A percentile compares a stretch with the other conserved stretches of the same genome.
Conservation (phyloP, 352 stramenopile genomes). For the Achlya hypogyna region DNA sequence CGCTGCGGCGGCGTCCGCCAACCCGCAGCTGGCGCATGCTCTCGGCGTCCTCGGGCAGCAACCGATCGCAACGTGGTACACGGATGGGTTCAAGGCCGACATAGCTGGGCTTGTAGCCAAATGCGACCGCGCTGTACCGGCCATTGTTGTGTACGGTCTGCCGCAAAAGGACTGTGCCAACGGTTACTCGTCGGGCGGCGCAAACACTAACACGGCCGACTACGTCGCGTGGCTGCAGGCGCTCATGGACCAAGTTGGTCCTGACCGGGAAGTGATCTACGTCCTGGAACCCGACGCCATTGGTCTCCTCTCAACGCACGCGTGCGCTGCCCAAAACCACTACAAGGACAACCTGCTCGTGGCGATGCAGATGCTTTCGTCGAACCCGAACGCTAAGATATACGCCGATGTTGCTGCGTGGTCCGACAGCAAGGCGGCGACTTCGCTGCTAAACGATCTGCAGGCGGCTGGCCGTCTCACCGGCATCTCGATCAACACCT, state of each 20-base stretch:
- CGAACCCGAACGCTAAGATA: conserved; percentile 27
- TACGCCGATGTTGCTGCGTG: conserved; percentile 28
- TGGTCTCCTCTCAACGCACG: conserved; percentile 20
- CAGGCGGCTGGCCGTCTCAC: conserved; percentile 25
- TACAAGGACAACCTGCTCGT: conserved; percentile 24
- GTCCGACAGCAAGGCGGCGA: conserved; percentile 3
- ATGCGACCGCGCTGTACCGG: conserved; percentile 9
- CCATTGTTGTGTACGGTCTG: conserved; percentile 53
- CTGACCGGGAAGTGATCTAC: conserved; percentile 26
- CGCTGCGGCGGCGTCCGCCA: neutral
- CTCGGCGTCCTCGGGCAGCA: conserved; percentile 35
- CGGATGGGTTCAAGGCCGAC: conserved; percentile 25
- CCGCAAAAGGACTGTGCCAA: conserved; percentile 56
- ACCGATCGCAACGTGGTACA: conserved; percentile 45
- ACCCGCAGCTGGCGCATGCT: conserved; percentile 34
- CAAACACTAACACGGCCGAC: conserved; percentile 25
- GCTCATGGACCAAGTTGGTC: conserved; percentile 15
- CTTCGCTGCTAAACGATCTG: conserved; percentile 22
- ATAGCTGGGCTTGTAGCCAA: neutral
- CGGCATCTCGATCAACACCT: conserved; percentile 43
- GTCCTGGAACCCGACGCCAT: conserved; percentile 30
- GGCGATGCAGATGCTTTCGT: conserved; percentile 22
- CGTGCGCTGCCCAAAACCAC: conserved; percentile 22
- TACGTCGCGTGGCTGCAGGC: conserved; percentile 25
- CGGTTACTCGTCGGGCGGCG: conserved; percentile 32